A percentile compares a stretch with the other conserved stretches of the same genome.
These are phyloP conservation scores for Sporisorium iseilematis-ciliati DNA, from an alignment of 1,284 basidiomycete species.

Conservation along the genomic window DNA sequence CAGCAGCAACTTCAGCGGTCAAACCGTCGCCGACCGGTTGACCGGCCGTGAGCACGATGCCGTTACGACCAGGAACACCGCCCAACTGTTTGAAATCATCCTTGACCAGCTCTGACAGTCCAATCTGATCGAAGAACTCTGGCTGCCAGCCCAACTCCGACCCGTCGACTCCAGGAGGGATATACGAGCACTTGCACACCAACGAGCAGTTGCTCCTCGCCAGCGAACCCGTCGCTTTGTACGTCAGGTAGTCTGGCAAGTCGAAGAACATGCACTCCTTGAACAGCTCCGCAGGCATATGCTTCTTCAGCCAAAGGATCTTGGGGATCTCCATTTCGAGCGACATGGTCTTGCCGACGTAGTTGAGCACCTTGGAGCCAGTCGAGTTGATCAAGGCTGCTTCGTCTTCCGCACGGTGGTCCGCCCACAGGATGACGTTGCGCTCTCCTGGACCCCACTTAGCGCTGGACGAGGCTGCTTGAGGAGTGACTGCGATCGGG, in stretches of 20 bases:
- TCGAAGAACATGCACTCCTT: constrained; percentile 92
- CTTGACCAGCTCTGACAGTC: constrained; percentile 71
- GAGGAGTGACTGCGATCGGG: constrained; percentile 84
- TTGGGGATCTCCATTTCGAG: constrained; percentile 76
- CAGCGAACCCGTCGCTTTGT: constrained; percentile 83
- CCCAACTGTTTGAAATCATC: constrained; percentile 83
- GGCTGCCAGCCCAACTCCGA: constrained; percentile 66
- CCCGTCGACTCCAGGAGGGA: constrained; percentile 75
- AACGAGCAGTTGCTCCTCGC: constrained; percentile 92
- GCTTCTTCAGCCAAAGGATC: constrained; percentile 92
- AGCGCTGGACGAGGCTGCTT: constrained; percentile 68
- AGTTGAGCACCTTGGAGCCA: constrained; percentile 86
- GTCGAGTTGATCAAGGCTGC: constrained; percentile 89
- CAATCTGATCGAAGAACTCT: constrained; percentile 64
- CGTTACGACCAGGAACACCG: constrained; percentile 75
- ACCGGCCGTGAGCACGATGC: constrained; percentile 85
- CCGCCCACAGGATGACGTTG: constrained; percentile 71
- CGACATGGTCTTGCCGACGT: constrained; percentile 96
- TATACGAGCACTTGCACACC: constrained; percentile 95
- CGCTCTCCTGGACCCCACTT: constrained; percentile 46
- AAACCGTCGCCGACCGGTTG: constrained; percentile 89
- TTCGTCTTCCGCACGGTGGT: constrained; percentile 92
- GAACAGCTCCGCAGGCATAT: constrained; percentile 84
- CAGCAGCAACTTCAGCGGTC: constrained; percentile 81
- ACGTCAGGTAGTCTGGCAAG: constrained; percentile 95